Percentiles rank a stretch among this genome's conserved stretches.
Conservation (phyloP, 768 basidiomycete genomes). For the Amylocystis lapponica region DNA sequence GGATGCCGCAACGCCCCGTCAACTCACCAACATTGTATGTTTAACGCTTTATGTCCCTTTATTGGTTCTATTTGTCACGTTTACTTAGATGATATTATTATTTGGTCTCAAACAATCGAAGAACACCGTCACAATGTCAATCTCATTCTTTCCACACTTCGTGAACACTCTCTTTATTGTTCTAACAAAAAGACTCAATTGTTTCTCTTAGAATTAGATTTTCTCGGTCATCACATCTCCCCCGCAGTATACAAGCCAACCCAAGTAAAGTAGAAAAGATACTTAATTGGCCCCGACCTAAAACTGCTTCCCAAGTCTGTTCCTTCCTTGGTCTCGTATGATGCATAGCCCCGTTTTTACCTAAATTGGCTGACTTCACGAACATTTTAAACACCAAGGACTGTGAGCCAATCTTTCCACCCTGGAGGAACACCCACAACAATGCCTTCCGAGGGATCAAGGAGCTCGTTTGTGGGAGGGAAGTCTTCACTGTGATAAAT, state of each 20-base stretch:
- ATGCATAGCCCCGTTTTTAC: constrained; percentile 16
- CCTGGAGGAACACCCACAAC: constrained; percentile 24
- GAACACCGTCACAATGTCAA: constrained; percentile 20
- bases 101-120: constrained; percentile 33
- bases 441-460: constrained; percentile 34
- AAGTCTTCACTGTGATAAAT: constrained; percentile 28
- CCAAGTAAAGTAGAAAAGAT: constrained; percentile 23
- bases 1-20: constrained; percentile 30
- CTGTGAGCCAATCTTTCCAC: constrained; percentile 19
- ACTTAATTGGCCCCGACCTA: constrained; percentile 27
- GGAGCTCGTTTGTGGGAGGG: constrained; percentile 15
- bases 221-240: constrained; percentile 31
- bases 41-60: constrained; percentile 22
- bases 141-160: constrained; percentile 14
- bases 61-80: constrained; percentile 39
- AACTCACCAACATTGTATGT: constrained; percentile 27
- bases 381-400: constrained; percentile 21
- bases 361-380: constrained; percentile 13
- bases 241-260: constrained; percentile 24
- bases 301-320: constrained; percentile 10
- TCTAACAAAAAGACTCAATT: constrained; percentile 24
- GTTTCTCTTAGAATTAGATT: constrained; percentile 21
- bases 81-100: constrained; percentile 42
- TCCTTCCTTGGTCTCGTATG: constrained; percentile 16
- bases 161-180: constrained; percentile 18